Evolutionary conservation across 1,284 basidiomycete genomes (phyloP).

Genomic region (Meripilus lineatus): DNA sequence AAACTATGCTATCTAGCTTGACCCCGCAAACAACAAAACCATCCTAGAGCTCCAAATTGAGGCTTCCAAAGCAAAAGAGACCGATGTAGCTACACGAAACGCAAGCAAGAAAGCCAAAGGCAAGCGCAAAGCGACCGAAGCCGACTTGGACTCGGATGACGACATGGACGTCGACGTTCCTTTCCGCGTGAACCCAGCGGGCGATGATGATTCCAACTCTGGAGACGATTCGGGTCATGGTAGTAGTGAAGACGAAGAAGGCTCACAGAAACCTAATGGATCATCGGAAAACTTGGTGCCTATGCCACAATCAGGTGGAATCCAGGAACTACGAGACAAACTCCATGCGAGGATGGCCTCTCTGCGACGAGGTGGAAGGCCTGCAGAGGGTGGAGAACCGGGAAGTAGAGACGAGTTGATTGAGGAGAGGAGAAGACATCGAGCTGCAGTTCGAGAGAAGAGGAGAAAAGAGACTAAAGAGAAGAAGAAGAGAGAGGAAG

Average conservation of each 20-base stretch:
- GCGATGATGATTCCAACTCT: slow-evolving; percentile 22
- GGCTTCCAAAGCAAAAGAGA: slow-evolving; percentile 26
- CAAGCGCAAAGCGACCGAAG: slow-evolving; percentile 44
- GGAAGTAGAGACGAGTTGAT: slow-evolving; percentile 76
- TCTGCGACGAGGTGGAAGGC: slow-evolving; percentile 49
- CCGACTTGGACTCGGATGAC: slow-evolving; percentile 33
- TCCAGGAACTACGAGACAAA: slow-evolving; percentile 71
- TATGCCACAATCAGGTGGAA: slow-evolving; percentile 64
- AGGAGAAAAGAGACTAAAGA: slow-evolving; percentile 82
- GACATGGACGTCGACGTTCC: slow-evolving; percentile 31
- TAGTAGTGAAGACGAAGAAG: slow-evolving; percentile 21
- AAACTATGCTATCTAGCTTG: slow-evolving; percentile 51
- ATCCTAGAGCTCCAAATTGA: slow-evolving; percentile 73
- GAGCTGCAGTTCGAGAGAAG: slow-evolving; percentile 79
- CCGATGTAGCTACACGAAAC: slow-evolving; percentile 21
- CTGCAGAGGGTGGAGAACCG: slow-evolving; percentile 34
- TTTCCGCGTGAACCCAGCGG: slow-evolving; percentile 16
- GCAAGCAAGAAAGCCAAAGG: slow-evolving; percentile 29
- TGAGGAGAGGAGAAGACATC: slow-evolving; percentile 70
- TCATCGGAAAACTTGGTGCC: slow-evolving; percentile 41
- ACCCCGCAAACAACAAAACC: slow-evolving; percentile 84
- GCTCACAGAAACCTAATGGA: slow-evolving; percentile 20
- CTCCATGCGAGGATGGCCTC: slow-evolving; percentile 73
- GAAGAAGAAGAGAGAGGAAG: slow-evolving; percentile 62
- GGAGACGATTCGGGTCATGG: slow-evolving; percentile 27